Base-by-base conservation (phyloP, 148 eudicot genomes). In the Simmondsia chinensis region DNA sequence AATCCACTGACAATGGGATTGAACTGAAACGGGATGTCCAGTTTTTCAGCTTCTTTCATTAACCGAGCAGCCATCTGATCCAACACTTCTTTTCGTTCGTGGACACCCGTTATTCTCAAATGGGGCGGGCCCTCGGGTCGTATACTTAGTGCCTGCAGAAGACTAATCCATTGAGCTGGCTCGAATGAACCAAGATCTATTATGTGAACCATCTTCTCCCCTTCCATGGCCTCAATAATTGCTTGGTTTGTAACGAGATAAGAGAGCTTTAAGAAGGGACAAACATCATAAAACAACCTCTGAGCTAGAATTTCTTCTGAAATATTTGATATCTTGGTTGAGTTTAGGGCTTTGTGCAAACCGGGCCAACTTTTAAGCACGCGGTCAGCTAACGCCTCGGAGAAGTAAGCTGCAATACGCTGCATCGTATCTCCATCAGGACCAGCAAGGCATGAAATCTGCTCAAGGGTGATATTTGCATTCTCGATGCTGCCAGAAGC, bases 391-490 rank as follows among this genome's bases (percentile, higher is more conserved):
- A 83, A 74, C 10, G 87, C 80, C 60, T 79, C 81, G 2, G 83
- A 45, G 65, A 79, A 83, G 39, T 83, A 73, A 10, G 94, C 80
- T 15, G 82, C 83, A 0, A 83, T 76, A 20, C 94, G 64, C 58
- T 83, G 94, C 83, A 83, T 79, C 2, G 86, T 64, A 46, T 83
- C 87, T 3, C 94, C 94, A 19, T 61, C 58, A 0, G 78, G 78
- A 31, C 80, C 67, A 36, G 87, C 74, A 2, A 83, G 78, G 31
- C 56, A 73, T 17, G 87, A 67, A 18, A 83, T 79, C 3, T 68
- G 70, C 22, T 83, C 94, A 1, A 79, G 73, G 17, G 50, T 53
- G 2, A 40, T 39, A 44, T 79, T 83, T 7, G 83, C 87, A 30
- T 75, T 61, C 27, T 79, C 76, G 5, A 70, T 19, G 38, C 51